Conservation (phyloP, 2,329 filamentous ascomycete genomes). For the Periconia sp. region DNA sequence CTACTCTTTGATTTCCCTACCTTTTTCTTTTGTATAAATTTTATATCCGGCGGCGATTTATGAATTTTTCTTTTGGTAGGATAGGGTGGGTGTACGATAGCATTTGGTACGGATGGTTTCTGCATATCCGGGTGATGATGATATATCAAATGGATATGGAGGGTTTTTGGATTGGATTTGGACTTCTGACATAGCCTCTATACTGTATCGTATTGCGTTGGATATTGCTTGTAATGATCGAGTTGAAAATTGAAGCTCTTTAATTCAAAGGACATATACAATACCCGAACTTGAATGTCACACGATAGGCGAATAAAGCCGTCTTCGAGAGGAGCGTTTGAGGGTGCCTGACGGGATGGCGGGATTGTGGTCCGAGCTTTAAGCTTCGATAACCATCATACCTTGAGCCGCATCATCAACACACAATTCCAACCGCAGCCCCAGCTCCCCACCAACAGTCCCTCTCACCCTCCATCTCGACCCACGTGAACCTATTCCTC, state of each 20-base stretch:
- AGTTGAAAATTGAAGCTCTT: constrained; percentile 7
- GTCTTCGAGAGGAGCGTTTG: neutral
- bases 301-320: neutral
- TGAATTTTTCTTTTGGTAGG: neutral
- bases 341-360: constrained; percentile 6
- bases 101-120: constrained; percentile 9
- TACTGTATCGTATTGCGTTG: neutral
- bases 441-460: constrained; percentile 13
- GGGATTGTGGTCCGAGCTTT: constrained; percentile 7
- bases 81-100: constrained; percentile 9
- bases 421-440: constrained; percentile 20
- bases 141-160: neutral
- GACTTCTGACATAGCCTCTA: constrained; percentile 9
- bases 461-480: constrained; percentile 11
- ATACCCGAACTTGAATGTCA: too few relatives aligned
- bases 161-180: neutral
- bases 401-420: constrained; percentile 39
- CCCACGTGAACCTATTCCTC: constrained; percentile 2
- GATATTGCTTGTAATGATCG: neutral
- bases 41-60: neutral
- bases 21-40: constrained; percentile 9
- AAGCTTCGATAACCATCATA: constrained; percentile 29
- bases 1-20: constrained; percentile 51
- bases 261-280: neutral
- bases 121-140: constrained; percentile 3